phyloP scores from a whole-genome alignment of 768 basidiomycete genomes.

The Tephrocybe sp. region DNA sequence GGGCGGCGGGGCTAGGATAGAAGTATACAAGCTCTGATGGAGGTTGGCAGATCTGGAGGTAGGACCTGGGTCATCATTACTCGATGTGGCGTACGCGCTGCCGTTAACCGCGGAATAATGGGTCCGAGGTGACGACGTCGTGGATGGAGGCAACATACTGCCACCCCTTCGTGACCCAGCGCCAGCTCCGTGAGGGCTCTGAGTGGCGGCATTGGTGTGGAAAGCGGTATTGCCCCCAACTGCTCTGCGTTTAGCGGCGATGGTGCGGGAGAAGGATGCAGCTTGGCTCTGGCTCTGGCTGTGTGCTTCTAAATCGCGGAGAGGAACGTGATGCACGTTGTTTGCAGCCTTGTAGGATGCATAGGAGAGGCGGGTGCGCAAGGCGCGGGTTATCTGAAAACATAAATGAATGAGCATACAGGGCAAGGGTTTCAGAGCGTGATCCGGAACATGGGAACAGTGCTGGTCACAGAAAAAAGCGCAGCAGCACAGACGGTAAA shows the following conservation, averaged over 20 bases:
- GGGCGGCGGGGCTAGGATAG: conserved; percentile 76
- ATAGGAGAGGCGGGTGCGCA: conserved; percentile 78
- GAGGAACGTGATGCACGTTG: conserved; percentile 61
- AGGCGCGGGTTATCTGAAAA: conserved; percentile 72
- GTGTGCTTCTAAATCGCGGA: conserved; percentile 73
- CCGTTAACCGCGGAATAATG: conserved; percentile 37
- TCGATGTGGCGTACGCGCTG: conserved; percentile 26
- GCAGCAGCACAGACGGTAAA: conserved; percentile 5
- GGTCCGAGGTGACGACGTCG: conserved; percentile 40
- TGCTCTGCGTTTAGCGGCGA: conserved; percentile 58
- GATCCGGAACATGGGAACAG: conserved; percentile 16
- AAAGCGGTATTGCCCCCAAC: conserved; percentile 36
- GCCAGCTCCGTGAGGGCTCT: conserved; percentile 34
- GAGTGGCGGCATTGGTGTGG: conserved; percentile 51
- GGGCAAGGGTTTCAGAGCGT: conserved; percentile 29
- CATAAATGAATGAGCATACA: conserved; percentile 39
- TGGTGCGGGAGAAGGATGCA: conserved; percentile 45
- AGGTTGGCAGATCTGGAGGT: conserved; percentile 32
- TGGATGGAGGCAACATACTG: conserved; percentile 44
- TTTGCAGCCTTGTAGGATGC: conserved; percentile 82
- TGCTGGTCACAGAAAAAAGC: conserved; percentile 11
- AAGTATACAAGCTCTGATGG: conserved; percentile 65
- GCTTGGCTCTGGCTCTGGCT: conserved; percentile 39
- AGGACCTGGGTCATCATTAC: conserved; percentile 28
- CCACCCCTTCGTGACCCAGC: conserved; percentile 33